Conservation (phyloP, 164 flowering plant genomes). For the Taxillus chinensis region DNA sequence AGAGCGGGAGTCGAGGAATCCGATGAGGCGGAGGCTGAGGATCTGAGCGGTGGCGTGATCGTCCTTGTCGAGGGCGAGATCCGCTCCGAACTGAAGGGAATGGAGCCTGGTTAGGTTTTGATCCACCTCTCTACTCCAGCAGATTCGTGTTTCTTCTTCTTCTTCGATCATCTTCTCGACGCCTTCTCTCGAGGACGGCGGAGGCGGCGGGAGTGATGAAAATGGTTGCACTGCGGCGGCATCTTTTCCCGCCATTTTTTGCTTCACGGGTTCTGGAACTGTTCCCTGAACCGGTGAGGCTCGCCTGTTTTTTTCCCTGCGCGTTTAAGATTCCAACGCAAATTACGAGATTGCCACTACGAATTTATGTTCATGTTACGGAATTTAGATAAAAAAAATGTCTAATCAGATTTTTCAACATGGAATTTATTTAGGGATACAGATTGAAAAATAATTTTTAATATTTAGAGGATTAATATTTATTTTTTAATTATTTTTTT, state of each 20-base stretch:
- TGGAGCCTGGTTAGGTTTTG: slow-evolving; percentile 71
- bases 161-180: slow-evolving; percentile 4
- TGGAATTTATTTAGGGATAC: no score
- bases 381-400: no score
- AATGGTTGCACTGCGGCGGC: not conserved
- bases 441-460: no score
- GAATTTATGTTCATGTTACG: no score
- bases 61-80: slow-evolving; percentile 47
- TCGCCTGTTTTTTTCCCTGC: no score
- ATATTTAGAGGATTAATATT: no score
- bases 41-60: slow-evolving; percentile 62
- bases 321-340: no score
- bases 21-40: slow-evolving; percentile 67
- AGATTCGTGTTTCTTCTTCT: slow-evolving; percentile 3
- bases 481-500: no score
- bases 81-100: slow-evolving; percentile 75
- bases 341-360: no score
- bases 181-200: not conserved
- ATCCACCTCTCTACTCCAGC: slow-evolving; percentile 77
- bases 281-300: not conserved
- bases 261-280: not conserved
- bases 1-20: slow-evolving; percentile 77
- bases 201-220: not conserved
- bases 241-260: slow-evolving; percentile 24
- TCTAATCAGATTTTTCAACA: no score